Evolutionary conservation across 2,329 filamentous ascomycete genomes (phyloP).

Genomic region (Calcarisporium arbuscula): DNA sequence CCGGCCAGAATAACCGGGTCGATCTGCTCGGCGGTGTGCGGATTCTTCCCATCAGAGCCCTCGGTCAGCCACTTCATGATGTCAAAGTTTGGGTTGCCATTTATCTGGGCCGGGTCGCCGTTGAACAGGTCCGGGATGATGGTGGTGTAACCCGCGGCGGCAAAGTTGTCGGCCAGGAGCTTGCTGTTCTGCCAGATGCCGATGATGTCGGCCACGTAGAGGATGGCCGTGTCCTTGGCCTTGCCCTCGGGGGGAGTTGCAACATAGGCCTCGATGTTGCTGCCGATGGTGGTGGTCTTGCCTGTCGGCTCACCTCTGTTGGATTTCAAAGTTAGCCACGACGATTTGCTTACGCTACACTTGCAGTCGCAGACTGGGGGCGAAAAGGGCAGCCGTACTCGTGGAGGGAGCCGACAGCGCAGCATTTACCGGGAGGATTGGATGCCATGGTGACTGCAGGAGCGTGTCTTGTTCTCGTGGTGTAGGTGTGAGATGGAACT

Average conservation of each 20-base stretch:
- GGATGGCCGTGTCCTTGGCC: slow-evolving; percentile 22
- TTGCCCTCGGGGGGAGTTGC: slow-evolving; percentile 32
- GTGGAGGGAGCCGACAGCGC: slow-evolving; percentile 45
- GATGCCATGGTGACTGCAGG: slow-evolving; percentile 46
- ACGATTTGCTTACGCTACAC: too few relatives aligned
- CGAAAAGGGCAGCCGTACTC: slow-evolving; percentile 36
- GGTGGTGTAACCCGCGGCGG: slow-evolving; percentile 31
- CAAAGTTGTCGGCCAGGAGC: slow-evolving; percentile 34
- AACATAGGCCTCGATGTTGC: slow-evolving; percentile 42
- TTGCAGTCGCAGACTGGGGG: too few relatives aligned
- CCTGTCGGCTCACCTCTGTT: slow-evolving; percentile 46
- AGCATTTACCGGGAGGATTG: slow-evolving; percentile 45
- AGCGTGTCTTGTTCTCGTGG: too few relatives aligned
- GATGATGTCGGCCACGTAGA: slow-evolving; percentile 31
- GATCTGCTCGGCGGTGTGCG: slow-evolving; percentile 24
- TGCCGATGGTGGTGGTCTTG: slow-evolving; percentile 35
- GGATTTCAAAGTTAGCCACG: too few relatives aligned
- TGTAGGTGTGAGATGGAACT: too few relatives aligned
- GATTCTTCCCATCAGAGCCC: slow-evolving; percentile 42
- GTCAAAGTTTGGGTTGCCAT: slow-evolving; percentile 21
- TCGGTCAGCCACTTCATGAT: slow-evolving; percentile 27
- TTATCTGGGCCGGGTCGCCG: slow-evolving; percentile 24
- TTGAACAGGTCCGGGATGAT: slow-evolving; percentile 32
- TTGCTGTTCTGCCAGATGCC: slow-evolving; percentile 34
- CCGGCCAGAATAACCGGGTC: slow-evolving; percentile 27